Evolutionary conservation across 2,329 filamentous ascomycete genomes (phyloP), one percentile per base, ranked within the genome.

Genomic region (Colletotrichum godetiae): DNA sequence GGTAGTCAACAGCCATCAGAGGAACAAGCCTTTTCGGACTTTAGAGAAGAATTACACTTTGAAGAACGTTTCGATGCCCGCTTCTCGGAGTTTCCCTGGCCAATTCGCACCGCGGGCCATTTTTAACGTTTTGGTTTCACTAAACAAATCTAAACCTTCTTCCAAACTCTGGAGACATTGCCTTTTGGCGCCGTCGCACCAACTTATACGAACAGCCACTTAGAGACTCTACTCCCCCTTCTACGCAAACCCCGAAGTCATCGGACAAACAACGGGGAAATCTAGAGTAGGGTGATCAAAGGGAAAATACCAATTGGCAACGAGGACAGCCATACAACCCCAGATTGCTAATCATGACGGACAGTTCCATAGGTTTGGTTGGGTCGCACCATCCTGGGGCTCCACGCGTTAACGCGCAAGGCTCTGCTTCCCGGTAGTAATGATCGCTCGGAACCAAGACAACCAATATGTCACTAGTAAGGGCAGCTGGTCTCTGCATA

Each of bases 51-150:
- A 8, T 31, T 65, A 42, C 4, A 31, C 62, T 65, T 56, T 42
- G 1, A 19, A 29, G n/a, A n/a, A 42, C 19, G 62, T 65, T 65
- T 65, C 62, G 49, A 13, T 22, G 13, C 22, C 52, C 46, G n/a
- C 10, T 53, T 19, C 24, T 12, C n/a, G 33, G 7, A 46, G 19
- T 24, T 56, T 46, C 6, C 2, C 7, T 13, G 5, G 7, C 15
- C 8, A 46, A 22, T 42, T 12, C 13, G 15, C 52, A 19, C 12
- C 27, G 52, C 22, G 29, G 27, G 24, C 8, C 33, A 19, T 42
- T 46, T 24, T 57, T 31, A 65, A 12, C 19, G 46, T 65, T 65
- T 65, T 57, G 46, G 62, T 65, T 65, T 56, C 62, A 65, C 13
- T 19, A 46, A 57, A 46, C 33, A 65, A 65, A 65, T 65, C 24